phyloP scores from a whole-genome alignment of 495 filamentous ascomycete species.

The Podospora australis region DNA sequence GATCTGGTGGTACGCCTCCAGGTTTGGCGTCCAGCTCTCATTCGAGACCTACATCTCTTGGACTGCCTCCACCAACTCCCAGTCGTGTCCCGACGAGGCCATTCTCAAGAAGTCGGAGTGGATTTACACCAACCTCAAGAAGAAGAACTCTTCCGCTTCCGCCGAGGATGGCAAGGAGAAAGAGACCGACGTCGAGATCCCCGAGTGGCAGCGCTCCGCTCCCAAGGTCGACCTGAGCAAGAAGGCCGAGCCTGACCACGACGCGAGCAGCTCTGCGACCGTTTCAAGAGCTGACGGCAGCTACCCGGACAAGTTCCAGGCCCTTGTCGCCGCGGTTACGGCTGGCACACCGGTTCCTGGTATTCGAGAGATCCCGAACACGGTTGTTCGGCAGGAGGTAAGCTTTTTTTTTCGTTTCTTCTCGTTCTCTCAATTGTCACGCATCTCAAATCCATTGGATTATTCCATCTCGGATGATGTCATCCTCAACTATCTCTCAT shows the following conservation, averaged over 20 bases:
- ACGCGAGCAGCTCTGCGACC: too few relatives aligned
- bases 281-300: conserved; percentile 36
- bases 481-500: too few relatives aligned
- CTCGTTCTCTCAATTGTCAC: background rate
- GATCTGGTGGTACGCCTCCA: conserved; percentile 39
- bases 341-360: conserved; percentile 80
- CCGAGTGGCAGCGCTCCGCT: conserved; percentile 39
- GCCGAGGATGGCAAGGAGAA: background rate
- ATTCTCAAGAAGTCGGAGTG: conserved; percentile 23
- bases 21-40: conserved; percentile 30
- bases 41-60: conserved; percentile 31
- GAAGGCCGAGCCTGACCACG: conserved; percentile 21
- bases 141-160: conserved; percentile 10
- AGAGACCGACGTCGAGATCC: conserved; percentile 17
- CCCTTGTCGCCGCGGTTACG: conserved; percentile 84
- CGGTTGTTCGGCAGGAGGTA: conserved; percentile 55
- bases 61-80: conserved; percentile 8
- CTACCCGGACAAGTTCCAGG: conserved; percentile 81
- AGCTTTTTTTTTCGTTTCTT: conserved; percentile 3
- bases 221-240: conserved; percentile 36
- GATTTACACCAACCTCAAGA: conserved; percentile 23
- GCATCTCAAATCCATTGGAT: too few relatives aligned
- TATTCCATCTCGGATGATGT: too few relatives aligned
- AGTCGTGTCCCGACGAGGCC: conserved; percentile 11
- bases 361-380: conserved; percentile 83